Evolutionary conservation across 2,329 filamentous ascomycete genomes (phyloP).

Genomic region (Graphilbum sp.): DNA sequence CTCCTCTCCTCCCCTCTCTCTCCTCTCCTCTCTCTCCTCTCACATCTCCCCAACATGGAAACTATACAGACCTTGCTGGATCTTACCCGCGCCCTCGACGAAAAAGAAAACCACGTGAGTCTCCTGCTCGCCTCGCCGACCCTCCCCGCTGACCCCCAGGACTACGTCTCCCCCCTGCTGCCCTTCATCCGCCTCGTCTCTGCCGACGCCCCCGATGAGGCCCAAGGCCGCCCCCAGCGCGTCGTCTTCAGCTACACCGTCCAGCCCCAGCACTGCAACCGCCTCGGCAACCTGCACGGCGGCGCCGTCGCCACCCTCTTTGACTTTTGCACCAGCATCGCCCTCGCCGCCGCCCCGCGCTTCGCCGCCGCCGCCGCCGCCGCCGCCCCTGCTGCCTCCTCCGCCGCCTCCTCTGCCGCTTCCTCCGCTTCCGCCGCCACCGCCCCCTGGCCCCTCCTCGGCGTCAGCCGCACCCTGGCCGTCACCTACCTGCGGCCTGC

Average conservation of each 20-base stretch:
- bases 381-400: background rate
- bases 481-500: conserved; percentile 52
- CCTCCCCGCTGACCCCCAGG: conserved; percentile 3
- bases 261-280: conserved; percentile 34
- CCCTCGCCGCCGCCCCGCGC: conserved; percentile 34
- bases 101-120: no score
- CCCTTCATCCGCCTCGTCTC: conserved; percentile 25
- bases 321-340: conserved; percentile 46
- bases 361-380: background rate
- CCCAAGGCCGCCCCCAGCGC: conserved; percentile 1
- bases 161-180: conserved; percentile 26
- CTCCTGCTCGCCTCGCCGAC: no score
- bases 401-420: background rate
- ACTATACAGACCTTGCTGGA: no score
- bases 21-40: background rate
- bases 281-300: conserved; percentile 38
- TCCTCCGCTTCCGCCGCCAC: background rate
- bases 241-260: conserved; percentile 28
- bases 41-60: no score
- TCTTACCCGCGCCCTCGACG: no score
- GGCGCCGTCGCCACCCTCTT: conserved; percentile 51
- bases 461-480: conserved; percentile 49
- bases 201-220: no score
- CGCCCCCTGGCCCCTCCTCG: conserved; percentile 34
- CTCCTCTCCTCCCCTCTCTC: background rate